Base-by-base conservation (phyloP, 2,329 filamentous ascomycete genomes). In the Alternaria sp. region DNA sequence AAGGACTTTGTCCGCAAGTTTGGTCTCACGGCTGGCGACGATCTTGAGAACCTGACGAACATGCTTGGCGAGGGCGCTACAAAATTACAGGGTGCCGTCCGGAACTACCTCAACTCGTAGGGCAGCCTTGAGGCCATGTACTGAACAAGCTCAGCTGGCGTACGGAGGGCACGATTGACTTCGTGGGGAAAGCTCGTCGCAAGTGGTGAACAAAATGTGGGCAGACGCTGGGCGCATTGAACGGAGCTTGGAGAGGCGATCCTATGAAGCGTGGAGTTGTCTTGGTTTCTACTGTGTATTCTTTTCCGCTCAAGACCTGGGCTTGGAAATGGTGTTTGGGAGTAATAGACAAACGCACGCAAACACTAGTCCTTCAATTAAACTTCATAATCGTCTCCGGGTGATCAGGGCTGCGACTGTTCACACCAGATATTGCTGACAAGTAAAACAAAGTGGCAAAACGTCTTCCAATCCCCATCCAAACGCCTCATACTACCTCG, bases 1-100 rank as follows among this genome's bases (percentile, higher is more conserved):
- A 97, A 95, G 83, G 95, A 99, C 79, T 96, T 98, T 81, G 89
- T 98, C 32, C 89, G 95, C 74, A 93, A 92, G 76, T 97, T 98
- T 76, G 95, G 95, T 51, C 91, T 97, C 70, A 98, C 94, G 4
- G 94, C 95, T 24, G 94, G 93, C 57, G 95, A 99, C 76, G 95
- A 99, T 79, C 81, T 99, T 57, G 95, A 99, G 79, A 97, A 97
- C 79, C 80, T 98, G 70, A 91, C 89, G 24, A 88, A 89, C 69
- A 86, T 93, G 64, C 82, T 97, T 5, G 95, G 94, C 30, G 93
- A 97, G 73, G 94, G 93, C 42, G 93, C 93, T 14, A 88, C 85
- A 47, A 91, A 89, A 79, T 84, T 98, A 75, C 93, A 97, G 82
- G 93, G 77, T 30, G 77, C 77, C 36, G 75, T 79, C 14, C 67